Percentiles rank a stretch among this genome's conserved stretches.
Conservation (phyloP, 371 early-diverging fungal species). For the Mortierella sp. region DNA sequence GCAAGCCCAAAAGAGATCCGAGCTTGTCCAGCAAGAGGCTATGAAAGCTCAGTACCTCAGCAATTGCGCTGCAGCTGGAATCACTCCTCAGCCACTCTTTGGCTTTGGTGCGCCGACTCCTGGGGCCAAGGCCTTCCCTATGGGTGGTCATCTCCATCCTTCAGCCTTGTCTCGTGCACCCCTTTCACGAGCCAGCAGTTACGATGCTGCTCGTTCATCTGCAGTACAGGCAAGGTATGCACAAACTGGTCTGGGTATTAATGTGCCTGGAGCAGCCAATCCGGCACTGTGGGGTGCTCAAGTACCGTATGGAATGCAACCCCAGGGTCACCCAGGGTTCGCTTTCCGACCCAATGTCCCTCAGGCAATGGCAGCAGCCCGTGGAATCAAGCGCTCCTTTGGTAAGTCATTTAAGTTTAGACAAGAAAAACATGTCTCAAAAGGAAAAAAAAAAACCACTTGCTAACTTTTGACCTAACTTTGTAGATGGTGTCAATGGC, state of each 20-base stretch:
- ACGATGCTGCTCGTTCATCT: conserved; percentile 40
- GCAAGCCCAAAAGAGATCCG: conserved; percentile 68
- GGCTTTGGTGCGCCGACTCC: conserved; percentile 24
- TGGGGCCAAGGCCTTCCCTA: conserved; percentile 39
- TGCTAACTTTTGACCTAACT: neutral
- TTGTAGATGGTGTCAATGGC: conserved; percentile 45
- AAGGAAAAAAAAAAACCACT: neutral
- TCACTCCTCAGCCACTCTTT: conserved; percentile 45
- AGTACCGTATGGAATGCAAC: conserved; percentile 34
- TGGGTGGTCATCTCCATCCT: conserved; percentile 50
- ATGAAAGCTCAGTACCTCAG: conserved; percentile 54
- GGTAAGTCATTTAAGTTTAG: conserved; percentile 20
- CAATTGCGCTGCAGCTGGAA: conserved; percentile 46
- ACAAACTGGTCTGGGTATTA: conserved; percentile 53
- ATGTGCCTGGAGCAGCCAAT: conserved; percentile 44
- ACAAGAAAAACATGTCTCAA: neutral
- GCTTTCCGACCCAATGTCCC: conserved; percentile 46
- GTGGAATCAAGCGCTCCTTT: conserved; percentile 53
- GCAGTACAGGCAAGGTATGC: conserved; percentile 41
- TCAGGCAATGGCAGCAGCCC: conserved; percentile 42
- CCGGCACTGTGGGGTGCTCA: conserved; percentile 46
- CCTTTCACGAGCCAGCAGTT: conserved; percentile 45
- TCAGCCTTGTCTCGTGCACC: conserved; percentile 41
- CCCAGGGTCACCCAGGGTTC: conserved; percentile 46
- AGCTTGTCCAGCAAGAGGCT: conserved; percentile 69